These are phyloP conservation scores for Aspergillus niger DNA, from an alignment of 2,329 filamentous ascomycete species.

Conservation along the genomic window DNA sequence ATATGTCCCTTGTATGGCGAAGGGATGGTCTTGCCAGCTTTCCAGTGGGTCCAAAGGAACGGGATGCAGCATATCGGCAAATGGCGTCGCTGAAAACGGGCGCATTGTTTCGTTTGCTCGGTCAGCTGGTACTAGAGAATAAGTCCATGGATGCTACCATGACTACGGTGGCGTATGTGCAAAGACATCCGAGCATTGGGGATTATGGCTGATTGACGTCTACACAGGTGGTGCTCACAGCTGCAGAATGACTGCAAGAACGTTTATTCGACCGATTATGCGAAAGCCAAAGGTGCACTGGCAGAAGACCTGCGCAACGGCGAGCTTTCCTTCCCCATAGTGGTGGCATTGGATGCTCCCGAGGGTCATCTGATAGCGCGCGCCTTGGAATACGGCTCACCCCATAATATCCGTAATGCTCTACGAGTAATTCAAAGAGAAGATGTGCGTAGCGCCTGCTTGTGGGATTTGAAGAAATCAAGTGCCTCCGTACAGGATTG, in stretches of 20 bases:
- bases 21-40: conserved; percentile 20
- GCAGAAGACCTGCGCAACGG: conserved; percentile 24
- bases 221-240: conserved; percentile 24
- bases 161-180: conserved; percentile 21
- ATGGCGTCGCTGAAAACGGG: conserved; percentile 25
- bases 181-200: not conserved
- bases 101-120: conserved; percentile 23
- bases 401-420: conserved; percentile 18
- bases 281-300: conserved; percentile 18
- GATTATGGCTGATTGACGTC: not conserved
- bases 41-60: conserved; percentile 11
- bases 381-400: conserved; percentile 18
- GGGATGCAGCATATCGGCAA: conserved; percentile 16
- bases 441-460: conserved; percentile 15
- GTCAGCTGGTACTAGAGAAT: conserved; percentile 21
- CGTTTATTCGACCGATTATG: conserved; percentile 26
- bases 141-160: conserved; percentile 17
- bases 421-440: conserved; percentile 19
- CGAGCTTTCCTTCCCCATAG: conserved; percentile 23
- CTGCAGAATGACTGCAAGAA: conserved; percentile 29
- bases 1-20: conserved; percentile 26
- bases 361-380: conserved; percentile 15
- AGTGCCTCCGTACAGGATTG: conserved; percentile 17
- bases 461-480: conserved; percentile 18
- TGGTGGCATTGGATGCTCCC: conserved; percentile 20